phyloP scores from a whole-genome alignment of 768 basidiomycete species.

The Mycena epipterygia region DNA sequence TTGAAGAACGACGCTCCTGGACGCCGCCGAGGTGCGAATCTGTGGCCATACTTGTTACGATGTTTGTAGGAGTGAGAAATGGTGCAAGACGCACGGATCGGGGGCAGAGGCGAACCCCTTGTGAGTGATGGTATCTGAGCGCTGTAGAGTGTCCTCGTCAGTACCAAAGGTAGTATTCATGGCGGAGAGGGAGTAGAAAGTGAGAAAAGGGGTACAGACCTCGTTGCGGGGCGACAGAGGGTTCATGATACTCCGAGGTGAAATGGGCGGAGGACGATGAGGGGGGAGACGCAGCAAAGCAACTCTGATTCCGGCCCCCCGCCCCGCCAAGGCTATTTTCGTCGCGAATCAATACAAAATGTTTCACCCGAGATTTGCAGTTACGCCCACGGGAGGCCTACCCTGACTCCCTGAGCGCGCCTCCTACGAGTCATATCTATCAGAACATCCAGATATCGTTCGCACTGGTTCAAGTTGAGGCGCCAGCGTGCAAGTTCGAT shows the following conservation, averaged over 20 bases:
- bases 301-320: too few relatives aligned
- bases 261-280: background rate
- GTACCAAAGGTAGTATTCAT: background rate
- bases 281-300: background rate
- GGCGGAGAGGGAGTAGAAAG: background rate
- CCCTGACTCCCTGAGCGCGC: too few relatives aligned
- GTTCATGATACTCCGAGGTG: background rate
- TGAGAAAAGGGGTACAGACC: background rate
- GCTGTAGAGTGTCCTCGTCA: conserved; percentile 11
- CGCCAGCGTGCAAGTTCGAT: too few relatives aligned
- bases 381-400: too few relatives aligned
- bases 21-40: conserved; percentile 31
- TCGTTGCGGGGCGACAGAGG: background rate
- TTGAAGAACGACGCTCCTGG: conserved; percentile 39
- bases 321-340: too few relatives aligned
- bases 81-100: conserved; percentile 25
- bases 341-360: too few relatives aligned
- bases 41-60: conserved; percentile 2
- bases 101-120: conserved; percentile 29
- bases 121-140: conserved; percentile 18
- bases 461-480: too few relatives aligned
- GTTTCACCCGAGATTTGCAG: too few relatives aligned
- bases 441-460: too few relatives aligned
- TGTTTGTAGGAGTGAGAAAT: background rate
- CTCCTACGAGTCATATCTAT: too few relatives aligned